A percentile compares a stretch with the other conserved stretches of the same genome.
phyloP scores from a whole-genome alignment of 2,329 filamentous ascomycete genomes.

The Fusarium heterosporum region DNA sequence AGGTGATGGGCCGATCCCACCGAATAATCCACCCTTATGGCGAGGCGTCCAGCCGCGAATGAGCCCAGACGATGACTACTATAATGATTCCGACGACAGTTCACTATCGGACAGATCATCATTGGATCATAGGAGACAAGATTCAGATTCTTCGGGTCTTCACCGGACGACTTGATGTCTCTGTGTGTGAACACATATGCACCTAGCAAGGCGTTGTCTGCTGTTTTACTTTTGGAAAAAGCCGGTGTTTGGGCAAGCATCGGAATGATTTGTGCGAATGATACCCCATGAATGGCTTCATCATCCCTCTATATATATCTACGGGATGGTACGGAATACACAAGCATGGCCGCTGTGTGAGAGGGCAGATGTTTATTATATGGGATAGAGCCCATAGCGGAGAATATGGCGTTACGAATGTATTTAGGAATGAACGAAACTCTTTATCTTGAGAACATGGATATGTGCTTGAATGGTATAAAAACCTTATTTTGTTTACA shows the following conservation, averaged over 20 bases:
- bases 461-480: not conserved
- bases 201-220: slow-evolving; percentile 46
- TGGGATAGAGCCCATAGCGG: not conserved
- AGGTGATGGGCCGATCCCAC: slow-evolving; percentile 46
- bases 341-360: not conserved
- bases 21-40: slow-evolving; percentile 57
- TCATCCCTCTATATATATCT: slow-evolving; percentile 14
- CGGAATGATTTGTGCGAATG: slow-evolving; percentile 30
- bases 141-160: slow-evolving; percentile 44
- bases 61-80: slow-evolving; percentile 51
- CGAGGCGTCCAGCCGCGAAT: slow-evolving; percentile 54
- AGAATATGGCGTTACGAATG: slow-evolving; percentile 16
- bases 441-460: not conserved
- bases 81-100: slow-evolving; percentile 47
- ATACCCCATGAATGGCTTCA: slow-evolving; percentile 31
- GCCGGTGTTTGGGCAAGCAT: slow-evolving; percentile 20
- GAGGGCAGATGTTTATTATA: not conserved
- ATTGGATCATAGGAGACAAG: slow-evolving; percentile 42
- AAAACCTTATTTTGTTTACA: not conserved
- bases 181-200: slow-evolving; percentile 45
- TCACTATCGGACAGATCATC: slow-evolving; percentile 49
- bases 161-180: slow-evolving; percentile 28
- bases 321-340: not conserved
- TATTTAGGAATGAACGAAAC: not conserved
- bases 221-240: slow-evolving; percentile 5